phyloP scores from a whole-genome alignment of 2,329 filamentous ascomycete species.

The Arthrobotrys iridis region DNA sequence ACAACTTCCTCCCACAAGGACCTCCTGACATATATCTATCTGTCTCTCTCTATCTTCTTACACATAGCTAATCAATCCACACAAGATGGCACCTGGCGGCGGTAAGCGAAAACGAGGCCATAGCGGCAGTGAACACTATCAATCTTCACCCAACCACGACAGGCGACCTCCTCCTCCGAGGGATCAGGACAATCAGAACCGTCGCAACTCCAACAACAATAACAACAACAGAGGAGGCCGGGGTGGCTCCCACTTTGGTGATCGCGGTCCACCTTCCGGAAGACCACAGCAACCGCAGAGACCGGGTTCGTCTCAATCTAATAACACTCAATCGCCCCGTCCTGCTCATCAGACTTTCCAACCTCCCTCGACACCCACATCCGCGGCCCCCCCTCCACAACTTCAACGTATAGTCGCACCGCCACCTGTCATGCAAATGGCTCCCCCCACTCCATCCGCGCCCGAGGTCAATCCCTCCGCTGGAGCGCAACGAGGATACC shows the following conservation, averaged over 20 bases:
- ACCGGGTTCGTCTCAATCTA: constrained; percentile 51
- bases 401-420: constrained; percentile 15
- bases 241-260: constrained; percentile 32
- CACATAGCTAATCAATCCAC: background rate
- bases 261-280: constrained; percentile 31
- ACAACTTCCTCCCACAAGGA: background rate
- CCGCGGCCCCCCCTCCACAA: constrained; percentile 15
- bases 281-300: constrained; percentile 37
- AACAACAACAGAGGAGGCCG: constrained; percentile 38
- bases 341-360: constrained; percentile 34
- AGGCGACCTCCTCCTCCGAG: constrained; percentile 31
- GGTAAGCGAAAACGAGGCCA: constrained; percentile 52
- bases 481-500: constrained; percentile 36
- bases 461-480: constrained; percentile 45
- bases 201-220: constrained; percentile 25
- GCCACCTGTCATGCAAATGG: constrained; percentile 10
- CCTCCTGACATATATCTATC: background rate
- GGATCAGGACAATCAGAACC: constrained; percentile 36
- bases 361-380: constrained; percentile 32
- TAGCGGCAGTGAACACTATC: constrained; percentile 44
- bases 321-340: constrained; percentile 43
- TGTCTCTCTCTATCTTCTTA: background rate
- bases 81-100: constrained; percentile 46
- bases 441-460: constrained; percentile 13
- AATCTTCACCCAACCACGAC: constrained; percentile 45